Evolutionary conservation across 2,329 filamentous ascomycete species (phyloP).

Genomic region (Truncatella angustata): DNA sequence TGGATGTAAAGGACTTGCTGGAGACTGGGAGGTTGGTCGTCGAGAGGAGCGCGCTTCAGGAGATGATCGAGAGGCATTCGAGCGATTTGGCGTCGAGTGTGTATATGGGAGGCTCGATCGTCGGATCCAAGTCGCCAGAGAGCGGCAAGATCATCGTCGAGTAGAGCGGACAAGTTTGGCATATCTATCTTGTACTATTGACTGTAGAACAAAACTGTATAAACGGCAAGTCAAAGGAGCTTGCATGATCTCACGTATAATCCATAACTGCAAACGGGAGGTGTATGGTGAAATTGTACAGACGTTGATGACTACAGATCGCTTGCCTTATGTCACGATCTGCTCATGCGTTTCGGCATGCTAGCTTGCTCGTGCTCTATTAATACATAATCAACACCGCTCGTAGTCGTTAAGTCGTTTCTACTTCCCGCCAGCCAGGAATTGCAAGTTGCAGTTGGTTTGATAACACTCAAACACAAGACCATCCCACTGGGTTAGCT

Average conservation of each 20-base stretch:
- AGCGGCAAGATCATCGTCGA: slow-evolving; percentile 28
- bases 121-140: slow-evolving; percentile 12
- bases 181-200: slow-evolving; percentile 9
- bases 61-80: slow-evolving; percentile 71
- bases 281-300: too few relatives aligned
- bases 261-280: background rate
- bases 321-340: too few relatives aligned
- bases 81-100: slow-evolving; percentile 58
- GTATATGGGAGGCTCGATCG: slow-evolving; percentile 37
- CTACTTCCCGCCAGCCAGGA: too few relatives aligned
- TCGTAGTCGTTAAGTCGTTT: too few relatives aligned
- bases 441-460: too few relatives aligned
- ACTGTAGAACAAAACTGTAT: slow-evolving; percentile 11
- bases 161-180: slow-evolving; percentile 14
- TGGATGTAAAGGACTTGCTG: slow-evolving; percentile 93
- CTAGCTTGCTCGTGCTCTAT: too few relatives aligned
- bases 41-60: slow-evolving; percentile 75
- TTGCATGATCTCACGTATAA: background rate
- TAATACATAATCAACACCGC: too few relatives aligned
- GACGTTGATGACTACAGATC: too few relatives aligned
- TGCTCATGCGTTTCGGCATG: too few relatives aligned
- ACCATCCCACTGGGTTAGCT: too few relatives aligned
- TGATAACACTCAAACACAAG: too few relatives aligned
- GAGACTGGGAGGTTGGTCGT: slow-evolving; percentile 83
- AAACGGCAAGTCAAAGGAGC: background rate